A percentile compares a stretch with the other conserved stretches of the same genome.
Evolutionary conservation across 2,329 filamentous ascomycete species (phyloP).

Genomic region (Diaporthe caulivora): DNA sequence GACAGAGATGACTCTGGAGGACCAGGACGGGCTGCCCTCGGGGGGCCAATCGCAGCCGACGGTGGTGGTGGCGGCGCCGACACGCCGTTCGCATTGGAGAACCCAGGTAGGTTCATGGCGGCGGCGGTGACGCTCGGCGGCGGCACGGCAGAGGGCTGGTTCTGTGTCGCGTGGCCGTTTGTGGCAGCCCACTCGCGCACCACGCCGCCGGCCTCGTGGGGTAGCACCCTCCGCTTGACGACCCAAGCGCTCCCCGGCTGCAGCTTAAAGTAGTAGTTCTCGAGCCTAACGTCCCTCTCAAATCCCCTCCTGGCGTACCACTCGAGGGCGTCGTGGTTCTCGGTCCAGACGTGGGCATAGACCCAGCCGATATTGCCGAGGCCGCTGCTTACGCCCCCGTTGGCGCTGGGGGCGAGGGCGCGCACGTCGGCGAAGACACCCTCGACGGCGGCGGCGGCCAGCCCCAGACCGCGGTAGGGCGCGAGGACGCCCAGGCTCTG

Average conservation of each 20-base stretch:
- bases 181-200: conserved; percentile 38
- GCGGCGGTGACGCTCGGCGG: conserved; percentile 46
- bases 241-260: conserved; percentile 73
- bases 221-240: conserved; percentile 59
- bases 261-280: conserved; percentile 73
- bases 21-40: conserved; percentile 40
- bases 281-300: conserved; percentile 59
- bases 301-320: conserved; percentile 75
- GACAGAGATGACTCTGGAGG: conserved; percentile 54
- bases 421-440: conserved; percentile 58
- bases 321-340: conserved; percentile 71
- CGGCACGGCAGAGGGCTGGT: conserved; percentile 13
- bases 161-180: background rate
- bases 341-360: conserved; percentile 77
- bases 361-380: conserved; percentile 31
- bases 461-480: conserved; percentile 71
- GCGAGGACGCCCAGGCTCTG: conserved; percentile 73
- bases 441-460: conserved; percentile 69
- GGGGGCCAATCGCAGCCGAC: conserved; percentile 14
- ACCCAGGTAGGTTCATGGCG: conserved; percentile 45
- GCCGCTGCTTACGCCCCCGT: background rate
- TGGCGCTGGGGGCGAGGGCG: conserved; percentile 48
- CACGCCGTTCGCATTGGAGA: conserved; percentile 29
- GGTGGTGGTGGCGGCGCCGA: conserved; percentile 35
- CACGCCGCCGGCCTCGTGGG: conserved; percentile 41